Evolutionary conservation across 768 basidiomycete genomes (phyloP).

Genomic region (Tylopilus vinaceipallidus): DNA sequence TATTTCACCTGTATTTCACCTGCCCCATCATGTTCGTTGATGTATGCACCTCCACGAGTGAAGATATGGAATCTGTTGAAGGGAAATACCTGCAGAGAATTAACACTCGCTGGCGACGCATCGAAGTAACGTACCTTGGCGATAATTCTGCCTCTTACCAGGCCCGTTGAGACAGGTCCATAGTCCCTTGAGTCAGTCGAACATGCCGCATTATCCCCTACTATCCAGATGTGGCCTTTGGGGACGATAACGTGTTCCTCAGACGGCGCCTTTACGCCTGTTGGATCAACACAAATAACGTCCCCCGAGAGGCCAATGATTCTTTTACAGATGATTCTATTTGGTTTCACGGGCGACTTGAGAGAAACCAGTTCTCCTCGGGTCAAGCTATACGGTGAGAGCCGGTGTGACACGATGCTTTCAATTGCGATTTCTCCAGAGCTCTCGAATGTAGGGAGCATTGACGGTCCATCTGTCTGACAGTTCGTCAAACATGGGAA

Average conservation of each 20-base stretch:
- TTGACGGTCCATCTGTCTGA: conserved; percentile 73
- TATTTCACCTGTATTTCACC: neutral
- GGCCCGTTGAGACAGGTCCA: conserved; percentile 83
- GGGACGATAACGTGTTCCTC: conserved; percentile 78
- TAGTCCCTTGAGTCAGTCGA: conserved; percentile 91
- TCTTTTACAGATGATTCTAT: conserved; percentile 79
- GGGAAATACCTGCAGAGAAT: conserved; percentile 28
- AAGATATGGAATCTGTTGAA: conserved; percentile 29
- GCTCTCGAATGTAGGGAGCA: conserved; percentile 71
- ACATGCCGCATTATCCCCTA: conserved; percentile 80
- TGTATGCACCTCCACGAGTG: conserved; percentile 17
- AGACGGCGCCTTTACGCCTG: conserved; percentile 58
- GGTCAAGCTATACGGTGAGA: conserved; percentile 47
- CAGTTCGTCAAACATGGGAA: neutral
- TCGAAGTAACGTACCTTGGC: conserved; percentile 51
- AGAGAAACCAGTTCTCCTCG: conserved; percentile 80
- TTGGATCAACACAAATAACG: conserved; percentile 84
- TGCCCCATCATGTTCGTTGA: conserved; percentile 15
- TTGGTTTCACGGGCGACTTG: conserved; percentile 66
- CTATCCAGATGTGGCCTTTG: conserved; percentile 85
- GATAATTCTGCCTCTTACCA: conserved; percentile 66
- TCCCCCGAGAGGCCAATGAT: conserved; percentile 90
- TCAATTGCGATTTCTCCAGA: conserved; percentile 64
- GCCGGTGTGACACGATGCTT: conserved; percentile 51
- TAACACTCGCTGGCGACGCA: neutral